Base-by-base conservation (phyloP, 176 grass and related monocot species). In the Olyra latifolia region DNA sequence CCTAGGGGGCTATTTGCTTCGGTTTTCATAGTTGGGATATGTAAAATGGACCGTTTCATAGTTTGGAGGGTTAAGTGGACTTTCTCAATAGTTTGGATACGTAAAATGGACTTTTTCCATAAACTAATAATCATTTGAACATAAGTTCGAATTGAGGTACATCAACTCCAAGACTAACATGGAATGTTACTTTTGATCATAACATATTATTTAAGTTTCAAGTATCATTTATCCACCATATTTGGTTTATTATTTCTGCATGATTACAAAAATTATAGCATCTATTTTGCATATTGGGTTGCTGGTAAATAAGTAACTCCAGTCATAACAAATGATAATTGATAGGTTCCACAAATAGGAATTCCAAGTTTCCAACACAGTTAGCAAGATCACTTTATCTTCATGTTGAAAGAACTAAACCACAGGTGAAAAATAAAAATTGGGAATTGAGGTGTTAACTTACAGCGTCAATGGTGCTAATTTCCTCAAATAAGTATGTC, bases 401-500 rank as follows among this genome's bases (percentile, higher is more conserved):
- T 66, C 42, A 60, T 38, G 4, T 60, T 22, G 20, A 65, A 64
- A 71, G 29, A 87, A 78, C 12, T 83, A 42, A 46, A 71, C 38
- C 3, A 53, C 74, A 58, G 75, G 58, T 2, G 17, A 38, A 66
- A 65, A 81, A 39, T 48, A 78, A 5, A 78, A 72, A 71, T 72
- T 45, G 28, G 10, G 38, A 32, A 66, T 57, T 7, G 8, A 75
- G 57, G 69, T 80, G 30, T 32, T 73, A 86, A 75, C 75, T 78
- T 88, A 92, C 90, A 56, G 44, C 5, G n/a, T 87, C 56, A 20
- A 86, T 81, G 62, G 77, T 39, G 52, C 28, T 71, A 71, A 82
- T 77, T 89, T 86, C 66, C 35, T 91, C 80, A 85, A 82, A 78
- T 56, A 82, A 88, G 77, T 89, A 79, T 44, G 88, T 84, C 61